phyloP scores from a whole-genome alignment of 331 rosid genomes.

The Malus hybrid region DNA sequence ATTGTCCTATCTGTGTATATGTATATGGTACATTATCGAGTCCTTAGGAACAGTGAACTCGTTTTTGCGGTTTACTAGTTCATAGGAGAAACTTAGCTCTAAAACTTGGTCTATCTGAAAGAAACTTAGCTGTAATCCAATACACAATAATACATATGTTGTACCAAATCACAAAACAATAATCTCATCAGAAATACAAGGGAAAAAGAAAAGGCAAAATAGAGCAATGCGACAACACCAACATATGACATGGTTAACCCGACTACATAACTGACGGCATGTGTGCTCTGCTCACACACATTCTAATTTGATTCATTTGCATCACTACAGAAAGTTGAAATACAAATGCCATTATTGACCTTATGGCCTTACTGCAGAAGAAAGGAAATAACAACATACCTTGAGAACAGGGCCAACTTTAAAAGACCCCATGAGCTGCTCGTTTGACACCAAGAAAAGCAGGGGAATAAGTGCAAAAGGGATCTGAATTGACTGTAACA shows the following conservation, averaged over 20 bases:
- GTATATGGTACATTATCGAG: not conserved
- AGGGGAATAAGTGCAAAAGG: slow-evolving; percentile 96
- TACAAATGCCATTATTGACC: not conserved
- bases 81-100: not conserved
- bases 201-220: not conserved
- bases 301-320: not conserved
- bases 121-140: no score
- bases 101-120: not conserved
- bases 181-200: not conserved
- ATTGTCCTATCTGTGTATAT: not conserved
- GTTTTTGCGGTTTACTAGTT: not conserved
- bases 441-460: slow-evolving; percentile 87
- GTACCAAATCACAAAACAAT: not conserved
- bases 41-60: not conserved
- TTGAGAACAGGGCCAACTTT: slow-evolving; percentile 65
- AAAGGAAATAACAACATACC: slow-evolving; percentile 35
- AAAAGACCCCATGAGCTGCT: slow-evolving; percentile 84
- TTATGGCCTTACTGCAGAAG: slow-evolving; percentile 2
- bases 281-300: not conserved
- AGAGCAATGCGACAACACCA: not conserved
- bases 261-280: not conserved
- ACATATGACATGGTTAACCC: not conserved
- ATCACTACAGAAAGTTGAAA: no score
- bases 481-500: slow-evolving; percentile 91
- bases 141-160: not conserved